Percentiles rank a stretch among this genome's conserved stretches.
phyloP scores from a whole-genome alignment of 2,329 filamentous ascomycete species.

The Xylogone sp. region DNA sequence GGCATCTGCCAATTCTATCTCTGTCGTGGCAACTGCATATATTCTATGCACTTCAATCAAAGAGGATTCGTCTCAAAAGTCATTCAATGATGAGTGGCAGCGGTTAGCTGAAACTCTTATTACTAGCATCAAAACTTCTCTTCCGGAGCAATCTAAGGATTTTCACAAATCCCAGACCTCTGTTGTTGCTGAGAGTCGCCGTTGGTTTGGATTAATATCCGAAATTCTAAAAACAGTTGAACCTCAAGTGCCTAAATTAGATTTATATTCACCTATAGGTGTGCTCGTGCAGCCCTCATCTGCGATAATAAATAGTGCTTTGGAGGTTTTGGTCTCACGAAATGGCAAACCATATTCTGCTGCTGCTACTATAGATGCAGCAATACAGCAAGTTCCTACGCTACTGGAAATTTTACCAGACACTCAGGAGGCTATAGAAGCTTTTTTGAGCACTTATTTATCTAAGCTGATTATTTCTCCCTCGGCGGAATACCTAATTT shows the following conservation, averaged over 20 bases:
- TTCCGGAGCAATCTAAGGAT: conserved; percentile 78
- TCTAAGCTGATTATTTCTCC: conserved; percentile 61
- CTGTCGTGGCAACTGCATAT: conserved; percentile 38
- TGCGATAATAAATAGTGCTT: conserved; percentile 29
- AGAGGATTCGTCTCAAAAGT: conserved; percentile 38
- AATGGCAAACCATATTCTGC: conserved; percentile 67
- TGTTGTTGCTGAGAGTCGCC: conserved; percentile 61
- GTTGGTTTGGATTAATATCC: conserved; percentile 54
- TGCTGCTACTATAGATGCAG: conserved; percentile 51
- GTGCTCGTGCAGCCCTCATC: conserved; percentile 27
- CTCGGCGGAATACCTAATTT: conserved; percentile 63
- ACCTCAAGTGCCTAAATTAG: neutral
- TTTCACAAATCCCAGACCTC: conserved; percentile 68
- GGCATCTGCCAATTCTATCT: conserved; percentile 13
- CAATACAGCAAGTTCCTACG: conserved; percentile 39
- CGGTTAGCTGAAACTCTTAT: conserved; percentile 59
- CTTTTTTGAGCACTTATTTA: conserved; percentile 53
- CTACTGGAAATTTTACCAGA: conserved; percentile 35
- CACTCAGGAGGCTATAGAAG: conserved; percentile 41
- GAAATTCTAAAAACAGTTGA: conserved; percentile 28
- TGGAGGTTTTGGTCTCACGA: conserved; percentile 45
- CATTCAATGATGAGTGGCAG: conserved; percentile 58
- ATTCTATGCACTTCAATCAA: conserved; percentile 38
- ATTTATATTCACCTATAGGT: conserved; percentile 12
- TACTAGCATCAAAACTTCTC: conserved; percentile 65